phyloP scores from a whole-genome alignment of 1,284 basidiomycete species.

The Ustilago shanxiensis region DNA sequence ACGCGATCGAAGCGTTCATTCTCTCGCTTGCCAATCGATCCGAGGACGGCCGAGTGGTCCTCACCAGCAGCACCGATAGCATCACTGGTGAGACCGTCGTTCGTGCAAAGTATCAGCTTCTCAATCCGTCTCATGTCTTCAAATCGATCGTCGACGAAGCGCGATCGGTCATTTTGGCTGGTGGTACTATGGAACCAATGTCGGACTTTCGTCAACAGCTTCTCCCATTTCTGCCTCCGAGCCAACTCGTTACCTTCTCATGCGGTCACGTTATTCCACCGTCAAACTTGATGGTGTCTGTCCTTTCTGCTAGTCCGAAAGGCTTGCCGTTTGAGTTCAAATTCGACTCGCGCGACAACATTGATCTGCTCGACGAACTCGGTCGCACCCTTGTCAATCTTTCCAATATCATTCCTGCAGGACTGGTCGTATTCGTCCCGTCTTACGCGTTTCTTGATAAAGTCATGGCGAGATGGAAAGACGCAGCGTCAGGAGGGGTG shows the following conservation, averaged over 20 bases:
- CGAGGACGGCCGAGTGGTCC: slow-evolving; percentile 76
- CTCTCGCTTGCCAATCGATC: slow-evolving; percentile 83
- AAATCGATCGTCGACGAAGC: slow-evolving; percentile 83
- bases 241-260: slow-evolving; percentile 82
- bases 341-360: slow-evolving; percentile 81
- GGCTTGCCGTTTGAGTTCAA: slow-evolving; percentile 86
- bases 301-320: slow-evolving; percentile 82
- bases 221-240: slow-evolving; percentile 78
- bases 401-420: slow-evolving; percentile 82
- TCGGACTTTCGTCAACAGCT: slow-evolving; percentile 88
- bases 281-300: slow-evolving; percentile 82
- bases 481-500: slow-evolving; percentile 72
- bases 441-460: slow-evolving; percentile 86
- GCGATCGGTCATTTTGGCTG: slow-evolving; percentile 86
- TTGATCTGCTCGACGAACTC: slow-evolving; percentile 81
- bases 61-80: slow-evolving; percentile 7
- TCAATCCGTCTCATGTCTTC: slow-evolving; percentile 93
- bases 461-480: slow-evolving; percentile 79
- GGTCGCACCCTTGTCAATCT: slow-evolving; percentile 86
- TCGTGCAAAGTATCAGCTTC: slow-evolving; percentile 88
- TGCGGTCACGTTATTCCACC: slow-evolving; percentile 93
- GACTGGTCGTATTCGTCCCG: slow-evolving; percentile 93
- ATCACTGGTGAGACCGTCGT: slow-evolving; percentile 65
- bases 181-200: slow-evolving; percentile 97
- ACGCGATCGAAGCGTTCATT: slow-evolving; percentile 86